phyloP scores from a whole-genome alignment of 768 basidiomycete species.

The Piloderma croceum region DNA sequence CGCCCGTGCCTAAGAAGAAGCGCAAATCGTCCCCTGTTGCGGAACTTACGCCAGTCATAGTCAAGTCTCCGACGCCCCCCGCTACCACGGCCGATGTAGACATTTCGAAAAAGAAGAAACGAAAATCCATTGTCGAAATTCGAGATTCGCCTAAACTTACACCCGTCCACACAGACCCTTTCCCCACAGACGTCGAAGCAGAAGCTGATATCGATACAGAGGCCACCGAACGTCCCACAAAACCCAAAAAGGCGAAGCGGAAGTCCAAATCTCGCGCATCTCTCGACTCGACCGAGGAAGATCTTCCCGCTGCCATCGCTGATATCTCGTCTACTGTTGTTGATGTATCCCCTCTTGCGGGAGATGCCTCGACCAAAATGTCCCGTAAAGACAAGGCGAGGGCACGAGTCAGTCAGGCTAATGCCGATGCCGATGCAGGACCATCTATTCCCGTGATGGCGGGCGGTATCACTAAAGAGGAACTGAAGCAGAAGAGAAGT shows the following conservation, averaged over 20 bases:
- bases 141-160: not conserved
- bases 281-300: no score
- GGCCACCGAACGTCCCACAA: not conserved
- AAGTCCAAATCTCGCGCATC: no score
- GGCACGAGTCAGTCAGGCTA: no score
- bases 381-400: no score
- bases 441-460: no score
- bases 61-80: not conserved
- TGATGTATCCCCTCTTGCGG: no score
- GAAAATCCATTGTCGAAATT: slow-evolving; percentile 2
- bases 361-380: no score
- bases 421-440: no score
- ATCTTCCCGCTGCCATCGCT: no score
- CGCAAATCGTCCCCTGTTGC: not conserved
- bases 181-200: not conserved
- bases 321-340: no score
- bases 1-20: slow-evolving; percentile 3
- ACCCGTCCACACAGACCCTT: not conserved
- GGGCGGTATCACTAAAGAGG: slow-evolving; percentile 35
- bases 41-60: not conserved
- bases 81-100: no score
- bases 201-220: not conserved
- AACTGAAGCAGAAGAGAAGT: slow-evolving; percentile 50
- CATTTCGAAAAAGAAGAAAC: not conserved
- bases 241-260: slow-evolving; percentile 1